Conservation (phyloP, 2,329 filamentous ascomycete genomes). For the Arthrobotrys conoides region DNA sequence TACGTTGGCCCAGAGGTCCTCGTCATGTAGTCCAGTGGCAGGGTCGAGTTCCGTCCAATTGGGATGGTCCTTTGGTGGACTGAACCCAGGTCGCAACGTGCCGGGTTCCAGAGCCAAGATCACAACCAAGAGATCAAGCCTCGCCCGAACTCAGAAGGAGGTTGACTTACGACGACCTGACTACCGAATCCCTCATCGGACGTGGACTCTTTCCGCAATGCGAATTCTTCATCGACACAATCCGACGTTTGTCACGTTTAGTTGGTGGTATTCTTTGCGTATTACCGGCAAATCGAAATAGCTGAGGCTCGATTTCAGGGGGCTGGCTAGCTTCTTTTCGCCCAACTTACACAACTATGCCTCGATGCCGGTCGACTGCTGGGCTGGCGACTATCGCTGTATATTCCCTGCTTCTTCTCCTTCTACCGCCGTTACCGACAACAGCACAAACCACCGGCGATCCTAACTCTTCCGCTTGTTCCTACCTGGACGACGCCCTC, state of each 20-base stretch:
- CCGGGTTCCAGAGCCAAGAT: conserved; percentile 42
- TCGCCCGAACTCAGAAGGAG: conserved; percentile 46
- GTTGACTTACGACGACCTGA: conserved; percentile 37
- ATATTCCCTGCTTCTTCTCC: conserved; percentile 39
- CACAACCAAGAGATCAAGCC: conserved; percentile 43
- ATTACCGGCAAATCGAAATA: neutral
- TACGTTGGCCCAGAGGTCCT: conserved; percentile 1
- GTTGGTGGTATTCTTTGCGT: conserved; percentile 29
- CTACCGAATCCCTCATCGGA: conserved; percentile 7
- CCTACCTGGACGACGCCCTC: conserved; percentile 42
- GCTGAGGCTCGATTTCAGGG: conserved; percentile 23
- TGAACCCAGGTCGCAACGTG: conserved; percentile 3
- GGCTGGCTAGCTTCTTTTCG: neutral
- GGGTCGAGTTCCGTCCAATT: conserved; percentile 16
- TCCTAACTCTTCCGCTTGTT: conserved; percentile 25
- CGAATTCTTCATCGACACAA: conserved; percentile 21
- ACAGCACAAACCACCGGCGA: conserved; percentile 34
- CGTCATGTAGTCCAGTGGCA: neutral
- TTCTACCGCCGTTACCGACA: conserved; percentile 29
- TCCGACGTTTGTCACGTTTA: neutral
- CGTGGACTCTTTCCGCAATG: conserved; percentile 26
- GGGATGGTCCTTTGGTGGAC: conserved; percentile 1
- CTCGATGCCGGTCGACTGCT: conserved; percentile 10
- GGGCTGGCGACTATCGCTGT: conserved; percentile 19
- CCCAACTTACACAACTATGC: conserved; percentile 24